Conservation (phyloP, 2,329 filamentous ascomycete genomes). For the Phaeophleospora eucalypticola region DNA sequence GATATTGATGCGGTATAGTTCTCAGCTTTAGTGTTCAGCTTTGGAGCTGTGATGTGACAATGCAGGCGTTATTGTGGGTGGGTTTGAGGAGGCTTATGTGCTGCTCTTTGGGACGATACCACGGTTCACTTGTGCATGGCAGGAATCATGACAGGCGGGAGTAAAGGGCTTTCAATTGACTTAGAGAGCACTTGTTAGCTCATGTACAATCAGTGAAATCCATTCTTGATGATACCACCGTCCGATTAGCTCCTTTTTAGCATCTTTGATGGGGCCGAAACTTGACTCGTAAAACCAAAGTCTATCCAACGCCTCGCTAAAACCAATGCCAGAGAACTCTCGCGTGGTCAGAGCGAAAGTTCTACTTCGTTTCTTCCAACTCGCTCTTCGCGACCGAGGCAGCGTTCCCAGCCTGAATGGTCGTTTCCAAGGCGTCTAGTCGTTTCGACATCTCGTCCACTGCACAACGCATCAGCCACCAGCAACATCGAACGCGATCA, state of each 20-base stretch:
- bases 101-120: slow-evolving; percentile 8
- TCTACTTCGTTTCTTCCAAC: not conserved
- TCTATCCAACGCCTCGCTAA: slow-evolving; percentile 3
- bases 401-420: slow-evolving; percentile 56
- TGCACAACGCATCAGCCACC: slow-evolving; percentile 37
- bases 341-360: too few species aligned
- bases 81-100: not conserved
- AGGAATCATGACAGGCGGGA: not conserved
- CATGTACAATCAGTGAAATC: not conserved
- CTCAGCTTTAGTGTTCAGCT: too few species aligned
- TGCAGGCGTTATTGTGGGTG: not conserved
- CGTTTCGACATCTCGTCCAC: slow-evolving; percentile 93
- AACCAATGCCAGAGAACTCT: not conserved
- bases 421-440: slow-evolving; percentile 76
- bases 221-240: not conserved
- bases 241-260: too few species aligned
- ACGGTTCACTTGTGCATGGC: slow-evolving; percentile 2
- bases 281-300: not conserved
- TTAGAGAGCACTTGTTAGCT: not conserved
- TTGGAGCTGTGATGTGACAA: too few species aligned
- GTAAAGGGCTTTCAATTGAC: not conserved
- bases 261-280: too few species aligned
- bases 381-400: slow-evolving; percentile 8
- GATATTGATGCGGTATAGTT: not conserved
- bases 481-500: not conserved